These are phyloP conservation scores for Eimeria zaria DNA, from an alignment of 169 alveolate genomes.

Conservation along the genomic window DNA sequence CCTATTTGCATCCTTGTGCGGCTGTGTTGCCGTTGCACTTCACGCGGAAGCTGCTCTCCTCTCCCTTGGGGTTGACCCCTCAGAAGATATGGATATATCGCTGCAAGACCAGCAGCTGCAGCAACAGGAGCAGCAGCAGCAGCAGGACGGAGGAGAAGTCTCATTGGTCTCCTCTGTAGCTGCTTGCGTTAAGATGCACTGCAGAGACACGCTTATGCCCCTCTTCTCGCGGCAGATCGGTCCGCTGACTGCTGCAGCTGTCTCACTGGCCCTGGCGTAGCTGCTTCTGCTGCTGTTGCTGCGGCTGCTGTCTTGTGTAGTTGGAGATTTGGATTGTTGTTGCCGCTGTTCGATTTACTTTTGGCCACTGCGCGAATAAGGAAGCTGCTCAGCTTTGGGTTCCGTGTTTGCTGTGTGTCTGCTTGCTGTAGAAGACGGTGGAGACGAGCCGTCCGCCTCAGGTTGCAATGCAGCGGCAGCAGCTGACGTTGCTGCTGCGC, in stretches of 20 bases:
- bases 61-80: not conserved
- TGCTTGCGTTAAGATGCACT: conserved; percentile 49
- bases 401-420: not conserved
- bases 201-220: conserved; percentile 54
- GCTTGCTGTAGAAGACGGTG: conserved; percentile 9
- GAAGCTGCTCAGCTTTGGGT: not conserved
- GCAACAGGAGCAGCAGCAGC: conserved; percentile 15
- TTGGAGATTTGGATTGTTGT: not conserved
- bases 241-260: not conserved
- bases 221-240: conserved; percentile 57
- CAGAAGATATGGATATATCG: not conserved
- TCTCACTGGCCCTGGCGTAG: not conserved
- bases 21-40: conserved; percentile 75
- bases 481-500: conserved; percentile 65
- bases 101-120: not conserved
- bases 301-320: not conserved
- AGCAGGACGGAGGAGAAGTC: conserved; percentile 5
- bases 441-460: not conserved
- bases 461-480: conserved; percentile 23
- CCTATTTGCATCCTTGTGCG: conserved; percentile 44
- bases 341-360: not conserved
- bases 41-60: conserved; percentile 72
- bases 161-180: conserved; percentile 48
- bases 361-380: not conserved
- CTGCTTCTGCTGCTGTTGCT: conserved; percentile 6